Percentiles rank a stretch among this genome's conserved stretches.
These are phyloP conservation scores for Atalantia buxifolia DNA, from an alignment of 345 rosid species.

Conservation along the genomic window DNA sequence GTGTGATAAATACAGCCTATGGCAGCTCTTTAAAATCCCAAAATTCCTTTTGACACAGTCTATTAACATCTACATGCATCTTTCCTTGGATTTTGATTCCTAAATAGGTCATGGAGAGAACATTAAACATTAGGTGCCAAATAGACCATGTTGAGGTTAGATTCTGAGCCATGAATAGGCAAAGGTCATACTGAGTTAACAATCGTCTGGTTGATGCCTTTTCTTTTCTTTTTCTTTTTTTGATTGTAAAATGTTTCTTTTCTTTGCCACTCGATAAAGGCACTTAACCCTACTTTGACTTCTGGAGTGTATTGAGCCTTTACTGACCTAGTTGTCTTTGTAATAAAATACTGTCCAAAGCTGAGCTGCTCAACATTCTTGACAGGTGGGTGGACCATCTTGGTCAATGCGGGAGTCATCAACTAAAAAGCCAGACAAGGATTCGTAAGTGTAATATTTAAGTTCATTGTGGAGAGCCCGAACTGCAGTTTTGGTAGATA, in stretches of 20 bases:
- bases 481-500: neutral
- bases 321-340: neutral
- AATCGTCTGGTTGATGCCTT: neutral
- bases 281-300: neutral
- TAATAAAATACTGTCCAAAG: neutral
- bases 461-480: neutral
- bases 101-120: neutral
- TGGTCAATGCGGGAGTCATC: slow-evolving; percentile 42
- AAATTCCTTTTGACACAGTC: neutral
- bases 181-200: neutral
- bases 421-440: slow-evolving; percentile 43
- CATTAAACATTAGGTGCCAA: neutral
- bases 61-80: neutral
- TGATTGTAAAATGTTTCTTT: neutral
- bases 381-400: slow-evolving; percentile 52
- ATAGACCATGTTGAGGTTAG: neutral
- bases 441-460: slow-evolving; percentile 42
- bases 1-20: neutral
- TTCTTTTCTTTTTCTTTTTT: neutral
- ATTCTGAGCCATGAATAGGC: neutral
- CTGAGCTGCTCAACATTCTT: slow-evolving; percentile 14
- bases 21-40: neutral
- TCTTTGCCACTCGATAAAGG: neutral
- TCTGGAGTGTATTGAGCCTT: neutral
- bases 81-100: neutral